Evolutionary conservation across 225 moss, liverwort and hornwort species (phyloP).

Genomic region (Ulota crispa): DNA sequence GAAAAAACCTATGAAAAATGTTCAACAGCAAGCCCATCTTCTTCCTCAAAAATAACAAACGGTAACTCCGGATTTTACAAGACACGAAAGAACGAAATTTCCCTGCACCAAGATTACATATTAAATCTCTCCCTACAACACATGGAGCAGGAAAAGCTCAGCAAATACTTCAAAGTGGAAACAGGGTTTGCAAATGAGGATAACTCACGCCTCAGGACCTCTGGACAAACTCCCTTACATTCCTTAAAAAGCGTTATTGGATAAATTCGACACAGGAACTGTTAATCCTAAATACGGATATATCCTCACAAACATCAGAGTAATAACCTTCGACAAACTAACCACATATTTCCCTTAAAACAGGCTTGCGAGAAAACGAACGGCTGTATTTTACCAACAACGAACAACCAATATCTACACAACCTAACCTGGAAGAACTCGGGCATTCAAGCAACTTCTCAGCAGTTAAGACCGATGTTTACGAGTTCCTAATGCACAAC

Average conservation of each 20-base stretch:
- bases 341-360: neutral
- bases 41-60: constrained; percentile 13
- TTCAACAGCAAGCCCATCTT: neutral
- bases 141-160: neutral
- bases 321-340: neutral
- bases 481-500: neutral
- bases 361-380: neutral
- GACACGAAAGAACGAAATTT: neutral
- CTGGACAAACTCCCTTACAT: neutral
- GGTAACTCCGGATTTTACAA: neutral
- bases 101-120: neutral
- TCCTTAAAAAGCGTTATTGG: neutral
- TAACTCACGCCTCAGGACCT: neutral
- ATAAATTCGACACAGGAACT: neutral
- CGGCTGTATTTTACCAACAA: neutral
- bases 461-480: neutral
- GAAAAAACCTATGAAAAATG: neutral
- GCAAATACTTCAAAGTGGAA: neutral
- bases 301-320: neutral
- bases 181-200: neutral
- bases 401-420: neutral
- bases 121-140: neutral
- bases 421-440: neutral
- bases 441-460: neutral
- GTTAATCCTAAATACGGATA: neutral